Percentiles rank a stretch among this genome's conserved stretches.
Evolutionary conservation across 768 basidiomycete species (phyloP).

Genomic region (Sarcomyxa edulis): DNA sequence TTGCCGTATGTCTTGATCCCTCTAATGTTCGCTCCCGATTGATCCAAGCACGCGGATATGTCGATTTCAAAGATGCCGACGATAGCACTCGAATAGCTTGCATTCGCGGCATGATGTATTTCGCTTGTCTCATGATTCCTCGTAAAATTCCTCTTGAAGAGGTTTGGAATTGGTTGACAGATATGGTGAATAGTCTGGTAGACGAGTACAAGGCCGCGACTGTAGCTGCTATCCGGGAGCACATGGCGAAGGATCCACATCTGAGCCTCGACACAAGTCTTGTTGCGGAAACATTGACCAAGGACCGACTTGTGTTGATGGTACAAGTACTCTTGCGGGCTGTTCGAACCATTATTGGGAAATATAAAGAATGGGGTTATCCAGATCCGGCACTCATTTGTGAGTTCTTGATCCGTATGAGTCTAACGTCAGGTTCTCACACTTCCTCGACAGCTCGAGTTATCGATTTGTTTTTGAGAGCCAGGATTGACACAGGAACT

Average conservation of each 20-base stretch:
- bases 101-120: slow-evolving; percentile 70
- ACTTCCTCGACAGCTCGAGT: too few relatives aligned
- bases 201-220: slow-evolving; percentile 42
- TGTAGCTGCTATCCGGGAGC: slow-evolving; percentile 10
- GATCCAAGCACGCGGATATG: slow-evolving; percentile 59
- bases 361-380: slow-evolving; percentile 31
- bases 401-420: too few relatives aligned
- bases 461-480: too few relatives aligned
- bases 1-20: slow-evolving; percentile 62
- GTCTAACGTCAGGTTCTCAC: too few relatives aligned
- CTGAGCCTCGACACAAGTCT: too few relatives aligned
- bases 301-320: slow-evolving; percentile 25
- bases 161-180: slow-evolving; percentile 58
- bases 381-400: slow-evolving; percentile 61
- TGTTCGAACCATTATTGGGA: slow-evolving; percentile 45
- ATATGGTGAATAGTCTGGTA: slow-evolving; percentile 50
- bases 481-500: too few relatives aligned
- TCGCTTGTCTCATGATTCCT: slow-evolving; percentile 57
- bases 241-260: slow-evolving; percentile 1
- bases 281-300: slow-evolving; percentile 13
- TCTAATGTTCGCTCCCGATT: slow-evolving; percentile 45
- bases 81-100: slow-evolving; percentile 59
- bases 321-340: slow-evolving; percentile 53
- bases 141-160: slow-evolving; percentile 44
- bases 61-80: slow-evolving; percentile 64